Evolutionary conservation across 1,284 basidiomycete genomes (phyloP), one percentile per base, ranked within the genome.

Genomic region (Gomphus sp.): DNA sequence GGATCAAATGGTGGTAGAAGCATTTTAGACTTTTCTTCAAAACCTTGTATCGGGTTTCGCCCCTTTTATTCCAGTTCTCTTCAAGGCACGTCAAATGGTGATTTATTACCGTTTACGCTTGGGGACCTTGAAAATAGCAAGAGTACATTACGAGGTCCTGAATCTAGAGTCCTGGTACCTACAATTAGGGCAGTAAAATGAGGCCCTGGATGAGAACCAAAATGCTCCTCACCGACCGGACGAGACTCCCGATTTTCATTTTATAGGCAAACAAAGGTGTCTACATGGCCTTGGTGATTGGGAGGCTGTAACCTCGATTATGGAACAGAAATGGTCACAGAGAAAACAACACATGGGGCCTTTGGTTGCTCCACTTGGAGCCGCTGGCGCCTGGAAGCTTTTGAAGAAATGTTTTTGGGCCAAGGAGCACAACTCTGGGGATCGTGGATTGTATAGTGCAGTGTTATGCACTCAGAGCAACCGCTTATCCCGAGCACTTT

Each of bases 391-490:
- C 68, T 81, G 39, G 70, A 28, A 73, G 62, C 69, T 76, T 37
- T 82, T 83, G 80, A 80, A 82, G 65, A 76, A 79, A 60, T 84
- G 81, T 78, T 81, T 81, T 62, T 72, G 74, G 14, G 78, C 80
- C 16, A 78, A 83, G 74, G 78, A 80, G 66, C 76, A 74, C 62
- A 79, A 81, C 64, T 79, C 79, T 44, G 76, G 79, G 4, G 81
- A 83, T 62, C 72, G 80, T 52, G 77, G 78, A 48, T 84, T 81
- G 73, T 83, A 80, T 71, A 74, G 78, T 59, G 78, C 81, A 10
- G 80, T 83, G 62, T 67, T 82, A n/a, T 76, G 76, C 33, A 77
- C 81, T 31, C 80, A 83, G 63, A 73, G 78, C 52, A 78, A 78
- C 63, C 78, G 81, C 67, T 78, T 78, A 63, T 67, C 71, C 45